Evolutionary conservation across 768 basidiomycete genomes (phyloP).

Genomic region (Russula sp.): DNA sequence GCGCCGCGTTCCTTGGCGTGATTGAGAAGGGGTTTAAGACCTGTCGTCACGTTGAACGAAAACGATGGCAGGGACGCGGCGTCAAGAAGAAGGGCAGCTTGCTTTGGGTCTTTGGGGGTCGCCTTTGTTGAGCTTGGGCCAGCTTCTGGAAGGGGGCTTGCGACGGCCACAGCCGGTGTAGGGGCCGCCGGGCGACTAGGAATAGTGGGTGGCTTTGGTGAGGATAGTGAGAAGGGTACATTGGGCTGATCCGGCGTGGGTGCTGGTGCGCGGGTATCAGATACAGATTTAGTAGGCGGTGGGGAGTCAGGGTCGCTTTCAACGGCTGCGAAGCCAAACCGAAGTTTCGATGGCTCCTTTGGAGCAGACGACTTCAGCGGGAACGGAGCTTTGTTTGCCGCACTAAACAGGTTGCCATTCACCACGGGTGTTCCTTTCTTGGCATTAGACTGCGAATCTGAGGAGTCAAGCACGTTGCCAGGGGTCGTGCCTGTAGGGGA

Average conservation of each 20-base stretch:
- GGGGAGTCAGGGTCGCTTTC: conserved; percentile 37
- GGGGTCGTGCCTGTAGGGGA: conserved; percentile 35
- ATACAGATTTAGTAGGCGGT: conserved; percentile 14
- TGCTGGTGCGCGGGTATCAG: neutral
- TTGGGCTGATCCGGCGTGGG: neutral
- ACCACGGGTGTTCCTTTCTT: conserved; percentile 20
- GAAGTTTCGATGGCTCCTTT: conserved; percentile 75
- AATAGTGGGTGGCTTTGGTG: conserved; percentile 8
- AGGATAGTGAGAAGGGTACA: neutral
- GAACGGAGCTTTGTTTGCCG: conserved; percentile 33
- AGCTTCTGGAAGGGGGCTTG: neutral
- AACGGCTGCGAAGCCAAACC: conserved; percentile 64
- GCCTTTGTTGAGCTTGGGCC: conserved; percentile 13
- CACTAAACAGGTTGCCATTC: conserved; percentile 31
- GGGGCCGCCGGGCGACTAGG: conserved; percentile 1
- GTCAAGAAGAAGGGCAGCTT: conserved; percentile 34
- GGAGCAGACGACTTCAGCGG: conserved; percentile 55
- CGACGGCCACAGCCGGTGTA: neutral
- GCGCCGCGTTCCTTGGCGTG: conserved; percentile 17
- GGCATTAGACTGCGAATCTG: conserved; percentile 34
- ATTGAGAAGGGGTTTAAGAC: conserved; percentile 12
- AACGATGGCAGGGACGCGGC: conserved; percentile 47
- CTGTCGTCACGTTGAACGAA: conserved; percentile 37
- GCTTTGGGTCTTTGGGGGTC: conserved; percentile 41
- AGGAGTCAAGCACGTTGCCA: conserved; percentile 43